Evolutionary conservation across 176 grass and related monocot genomes (phyloP).

Genomic region (Cymbopogon citratus): DNA sequence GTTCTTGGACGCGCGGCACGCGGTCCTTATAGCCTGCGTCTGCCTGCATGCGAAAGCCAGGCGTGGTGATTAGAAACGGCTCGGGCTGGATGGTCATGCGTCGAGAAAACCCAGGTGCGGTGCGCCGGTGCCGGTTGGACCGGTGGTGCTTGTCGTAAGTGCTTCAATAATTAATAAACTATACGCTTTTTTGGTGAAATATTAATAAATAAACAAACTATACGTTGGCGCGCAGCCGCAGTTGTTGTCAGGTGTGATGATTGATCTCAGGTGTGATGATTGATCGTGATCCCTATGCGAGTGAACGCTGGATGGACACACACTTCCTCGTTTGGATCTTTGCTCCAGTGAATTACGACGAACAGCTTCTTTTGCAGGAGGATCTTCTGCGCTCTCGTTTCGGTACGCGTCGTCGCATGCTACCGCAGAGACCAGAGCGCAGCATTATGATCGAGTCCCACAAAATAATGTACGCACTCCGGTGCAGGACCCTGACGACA

Average conservation of each 20-base stretch:
- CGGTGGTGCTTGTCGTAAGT: constrained; percentile 18
- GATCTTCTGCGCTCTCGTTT: neutral
- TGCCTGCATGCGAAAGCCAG: constrained; percentile 8
- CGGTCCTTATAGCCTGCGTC: neutral
- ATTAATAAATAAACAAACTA: too few species aligned
- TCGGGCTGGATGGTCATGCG: neutral
- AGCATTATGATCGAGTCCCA: too few species aligned
- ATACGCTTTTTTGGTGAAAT: too few species aligned
- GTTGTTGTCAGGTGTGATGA: neutral
- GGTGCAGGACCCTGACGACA: neutral
- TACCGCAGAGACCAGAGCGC: neutral
- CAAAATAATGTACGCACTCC: too few species aligned
- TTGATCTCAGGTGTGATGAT: neutral
- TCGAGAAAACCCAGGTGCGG: neutral
- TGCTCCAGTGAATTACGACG: neutral
- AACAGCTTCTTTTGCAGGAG: neutral
- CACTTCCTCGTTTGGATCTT: constrained; percentile 23
- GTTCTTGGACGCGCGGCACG: neutral
- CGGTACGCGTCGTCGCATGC: neutral
- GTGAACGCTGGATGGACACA: constrained; percentile 11
- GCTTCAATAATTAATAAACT: too few species aligned
- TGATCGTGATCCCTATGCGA: neutral
- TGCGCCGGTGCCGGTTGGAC: neutral
- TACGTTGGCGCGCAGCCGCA: neutral
- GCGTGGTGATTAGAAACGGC: neutral